A percentile compares a stretch with the other conserved stretches of the same genome.
Evolutionary conservation across 306 rosid genomes (phyloP).

Genomic region (Medicago ruthenica): DNA sequence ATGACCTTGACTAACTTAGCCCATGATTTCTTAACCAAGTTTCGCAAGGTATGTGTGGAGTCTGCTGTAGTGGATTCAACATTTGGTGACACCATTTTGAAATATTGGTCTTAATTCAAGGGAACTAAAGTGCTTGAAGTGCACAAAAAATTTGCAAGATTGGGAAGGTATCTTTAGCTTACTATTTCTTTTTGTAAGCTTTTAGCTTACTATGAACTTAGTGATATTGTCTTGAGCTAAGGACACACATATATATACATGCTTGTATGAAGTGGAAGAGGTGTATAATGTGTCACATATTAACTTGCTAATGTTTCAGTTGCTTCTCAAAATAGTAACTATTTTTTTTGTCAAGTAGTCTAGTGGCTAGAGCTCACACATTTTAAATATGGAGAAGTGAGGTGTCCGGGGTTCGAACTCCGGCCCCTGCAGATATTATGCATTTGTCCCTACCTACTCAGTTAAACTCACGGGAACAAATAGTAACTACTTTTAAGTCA

Average conservation of each 20-base stretch:
- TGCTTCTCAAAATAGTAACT: not conserved
- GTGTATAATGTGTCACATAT: not conserved
- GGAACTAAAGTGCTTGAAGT: not conserved
- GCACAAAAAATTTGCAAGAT: not conserved
- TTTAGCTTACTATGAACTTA: not conserved
- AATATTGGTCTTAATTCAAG: not conserved
- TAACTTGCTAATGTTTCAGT: not conserved
- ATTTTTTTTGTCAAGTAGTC: too few relatives aligned
- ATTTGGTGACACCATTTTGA: conserved; percentile 36
- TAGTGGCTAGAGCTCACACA: too few relatives aligned
- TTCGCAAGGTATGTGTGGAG: conserved; percentile 18
- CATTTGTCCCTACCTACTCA: too few relatives aligned
- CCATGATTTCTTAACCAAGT: conserved; percentile 37
- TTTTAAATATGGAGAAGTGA: too few relatives aligned
- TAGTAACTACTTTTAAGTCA: not conserved
- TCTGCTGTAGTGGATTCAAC: conserved; percentile 10
- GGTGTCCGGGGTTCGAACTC: too few relatives aligned
- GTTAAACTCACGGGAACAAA: too few relatives aligned
- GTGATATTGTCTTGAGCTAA: not conserved
- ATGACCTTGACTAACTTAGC: conserved; percentile 38
- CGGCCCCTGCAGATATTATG: too few relatives aligned
- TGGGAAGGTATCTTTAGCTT: not conserved
- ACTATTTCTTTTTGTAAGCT: too few relatives aligned
- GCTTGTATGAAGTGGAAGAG: not conserved
- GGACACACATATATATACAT: not conserved